Base-by-base conservation (phyloP, 2,329 filamentous ascomycete species). In the Colletotrichum aenigma region DNA sequence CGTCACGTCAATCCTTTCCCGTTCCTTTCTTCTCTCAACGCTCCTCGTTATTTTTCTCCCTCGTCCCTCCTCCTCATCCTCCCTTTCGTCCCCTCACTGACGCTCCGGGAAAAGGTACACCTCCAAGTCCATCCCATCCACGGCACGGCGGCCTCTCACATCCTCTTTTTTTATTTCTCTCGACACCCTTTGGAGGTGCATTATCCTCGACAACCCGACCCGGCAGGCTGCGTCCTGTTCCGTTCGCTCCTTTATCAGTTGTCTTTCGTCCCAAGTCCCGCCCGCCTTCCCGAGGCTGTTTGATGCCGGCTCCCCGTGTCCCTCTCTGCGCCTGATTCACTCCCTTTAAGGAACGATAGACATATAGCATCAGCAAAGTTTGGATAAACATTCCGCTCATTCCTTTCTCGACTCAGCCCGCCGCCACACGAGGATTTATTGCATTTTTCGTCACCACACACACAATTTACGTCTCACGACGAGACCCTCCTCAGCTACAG, bases 1-100 rank as follows among this genome's bases (percentile, higher is more conserved):
- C 65, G 34, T 69, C 70, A 65, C 70, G 74, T 48, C 70, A 75
- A 73, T 75, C 69, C 56, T 34, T 72, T 58, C 69, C 73, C 38
- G 30, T 24, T 68, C 32, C 43, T 58, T 60, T 55, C 69, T 56
- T 62, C 52, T 65, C 30, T 34, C 48, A 60, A 52, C 48, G 62
- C 67, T 62, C 30, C 26, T 74, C 38, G 26, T 60, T 60, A 70
- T 55, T 70, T 64, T 70, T 55, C 7, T 16, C 26, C 32, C 55
- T 34, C 21, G n/a, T 28, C 52, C 21, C 55, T 61, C 34, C 16
- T 24, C 21, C 4, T 13, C 30, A 2, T 56, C 18, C 24, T 26
- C 21, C 26, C 24, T 36, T 15, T 38, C 48, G 28, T 55, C 36
- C 64, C 36, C 67, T 67, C 43, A 52, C 43, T 71, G 26, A 66